Evolutionary conservation across 805 yeast species (phyloP), one percentile per base, ranked within the genome.

Genomic region (Nakazawaea ishiwadae): DNA sequence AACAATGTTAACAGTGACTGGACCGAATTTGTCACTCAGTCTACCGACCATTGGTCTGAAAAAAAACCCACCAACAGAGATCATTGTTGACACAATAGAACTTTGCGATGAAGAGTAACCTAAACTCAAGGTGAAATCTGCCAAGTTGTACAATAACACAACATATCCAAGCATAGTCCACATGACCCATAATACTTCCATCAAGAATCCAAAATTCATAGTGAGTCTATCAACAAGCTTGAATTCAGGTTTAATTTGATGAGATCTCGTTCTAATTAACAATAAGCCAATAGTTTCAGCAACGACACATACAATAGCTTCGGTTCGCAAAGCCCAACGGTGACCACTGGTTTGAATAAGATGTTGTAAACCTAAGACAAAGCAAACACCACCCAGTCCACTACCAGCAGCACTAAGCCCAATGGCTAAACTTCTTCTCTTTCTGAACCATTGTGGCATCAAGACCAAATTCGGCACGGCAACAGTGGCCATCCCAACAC

Each of bases 401-500:
- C 76, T 67, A 0, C 80, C 81, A 6, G 75, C 65, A 1, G 75
- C 63, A 3, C 69, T 62, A 3, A 75, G 15, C 2, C 77, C 75
- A 37, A 64, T 51, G 1, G 77, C 78, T n/a, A 70, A 53, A 23
- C 80, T 80, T 49, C 90, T 66, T 44, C 63, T 79, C 48, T 75
- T 79, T 33, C 75, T 58, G 55, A 84, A 84, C 83, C 85, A 84
- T 41, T 78, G 85, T 0, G 89, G 88, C 19, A 84, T 51, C 11
- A 82, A 58, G 2, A 78, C 68, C 16, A 78, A 61, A 4, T 76
- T 78, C 1, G 91, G 83, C 3, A 79, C 67, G 39, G 77, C 73
- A 27, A 79, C 63, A 12, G 77, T 54, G 0, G 86, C 77, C 49
- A 78, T 55, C 2, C 81, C 81, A 24, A 73, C 52, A 24, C 88